These are phyloP conservation scores for Fusarium robinianum DNA, from an alignment of 2,329 filamentous ascomycete genomes.

Conservation along the genomic window DNA sequence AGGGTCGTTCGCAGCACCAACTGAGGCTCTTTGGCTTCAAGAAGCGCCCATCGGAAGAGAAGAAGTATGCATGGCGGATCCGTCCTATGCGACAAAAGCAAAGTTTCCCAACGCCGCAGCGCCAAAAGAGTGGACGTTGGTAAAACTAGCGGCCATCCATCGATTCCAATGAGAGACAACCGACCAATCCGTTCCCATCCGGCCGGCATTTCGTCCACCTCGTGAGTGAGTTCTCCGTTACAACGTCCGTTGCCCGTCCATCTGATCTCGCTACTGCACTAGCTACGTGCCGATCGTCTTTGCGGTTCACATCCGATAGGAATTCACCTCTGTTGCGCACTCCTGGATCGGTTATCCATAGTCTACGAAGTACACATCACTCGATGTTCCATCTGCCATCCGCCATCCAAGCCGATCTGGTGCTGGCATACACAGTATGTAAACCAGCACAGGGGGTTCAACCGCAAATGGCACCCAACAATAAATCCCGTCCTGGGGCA, in stretches of 20 bases:
- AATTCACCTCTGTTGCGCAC: conserved; percentile 17
- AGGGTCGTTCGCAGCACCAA: neutral
- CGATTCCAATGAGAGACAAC: conserved; percentile 3
- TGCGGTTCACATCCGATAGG: conserved; percentile 4
- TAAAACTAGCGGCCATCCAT: conserved; percentile 31
- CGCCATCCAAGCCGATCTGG: conserved; percentile 11
- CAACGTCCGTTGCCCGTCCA: conserved; percentile 16
- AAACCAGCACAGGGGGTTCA: too few species aligned
- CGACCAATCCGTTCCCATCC: conserved; percentile 7
- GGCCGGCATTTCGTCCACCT: conserved; percentile 4
- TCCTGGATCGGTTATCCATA: neutral
- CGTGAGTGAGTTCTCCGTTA: conserved; percentile 12
- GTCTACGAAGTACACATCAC: neutral
- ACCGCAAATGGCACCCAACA: conserved; percentile 21
- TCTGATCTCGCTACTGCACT: too few species aligned
- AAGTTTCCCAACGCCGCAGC: conserved; percentile 15
- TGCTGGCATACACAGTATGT: too few species aligned
- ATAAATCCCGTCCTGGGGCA: conserved; percentile 11
- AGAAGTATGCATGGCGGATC: conserved; percentile 16
- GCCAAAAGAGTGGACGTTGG: conserved; percentile 25
- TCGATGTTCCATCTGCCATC: conserved; percentile 15
- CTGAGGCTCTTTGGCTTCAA: conserved; percentile 8
- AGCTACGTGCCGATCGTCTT: too few species aligned
- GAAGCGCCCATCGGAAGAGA: conserved; percentile 14
- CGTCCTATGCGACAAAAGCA: conserved; percentile 6